Conservation (phyloP, 176 grass and related monocot species). For the Olyra latifolia region DNA sequence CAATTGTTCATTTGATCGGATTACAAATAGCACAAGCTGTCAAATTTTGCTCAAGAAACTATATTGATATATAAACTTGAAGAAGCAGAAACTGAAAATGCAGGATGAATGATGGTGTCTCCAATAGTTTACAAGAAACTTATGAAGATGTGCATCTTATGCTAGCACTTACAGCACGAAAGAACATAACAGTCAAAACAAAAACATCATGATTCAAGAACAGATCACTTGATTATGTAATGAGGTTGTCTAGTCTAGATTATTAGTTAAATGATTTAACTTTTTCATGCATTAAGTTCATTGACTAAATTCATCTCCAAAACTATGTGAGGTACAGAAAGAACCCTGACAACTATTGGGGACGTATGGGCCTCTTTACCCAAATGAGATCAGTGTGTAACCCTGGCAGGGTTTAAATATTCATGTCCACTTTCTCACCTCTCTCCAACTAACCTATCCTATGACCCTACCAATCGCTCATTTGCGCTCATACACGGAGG, state of each 20-base stretch:
- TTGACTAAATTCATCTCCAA: slow-evolving; percentile 6
- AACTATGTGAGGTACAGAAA: background rate
- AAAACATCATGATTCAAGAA: slow-evolving; percentile 14
- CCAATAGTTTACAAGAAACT: slow-evolving; percentile 10
- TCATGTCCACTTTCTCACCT: slow-evolving; percentile 10
- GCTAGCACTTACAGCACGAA: background rate
- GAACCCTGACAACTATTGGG: background rate
- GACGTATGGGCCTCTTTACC: background rate
- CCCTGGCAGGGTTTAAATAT: slow-evolving; percentile 21
- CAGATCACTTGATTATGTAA: background rate
- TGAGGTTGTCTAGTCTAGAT: background rate
- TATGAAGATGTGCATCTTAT: slow-evolving; percentile 2
- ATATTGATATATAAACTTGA: background rate
- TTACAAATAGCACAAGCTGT: slow-evolving; percentile 4
- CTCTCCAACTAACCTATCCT: background rate
- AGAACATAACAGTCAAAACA: background rate
- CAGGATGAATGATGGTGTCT: slow-evolving; percentile 4
- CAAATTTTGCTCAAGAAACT: slow-evolving; percentile 2
- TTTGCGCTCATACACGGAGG: background rate
- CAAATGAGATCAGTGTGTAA: slow-evolving; percentile 4
- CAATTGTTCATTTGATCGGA: background rate
- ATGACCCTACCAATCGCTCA: background rate
- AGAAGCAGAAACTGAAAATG: background rate
- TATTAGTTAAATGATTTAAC: background rate
- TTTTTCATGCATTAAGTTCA: background rate